phyloP scores from a whole-genome alignment of 495 filamentous ascomycete species.

The Physcia stellaris region DNA sequence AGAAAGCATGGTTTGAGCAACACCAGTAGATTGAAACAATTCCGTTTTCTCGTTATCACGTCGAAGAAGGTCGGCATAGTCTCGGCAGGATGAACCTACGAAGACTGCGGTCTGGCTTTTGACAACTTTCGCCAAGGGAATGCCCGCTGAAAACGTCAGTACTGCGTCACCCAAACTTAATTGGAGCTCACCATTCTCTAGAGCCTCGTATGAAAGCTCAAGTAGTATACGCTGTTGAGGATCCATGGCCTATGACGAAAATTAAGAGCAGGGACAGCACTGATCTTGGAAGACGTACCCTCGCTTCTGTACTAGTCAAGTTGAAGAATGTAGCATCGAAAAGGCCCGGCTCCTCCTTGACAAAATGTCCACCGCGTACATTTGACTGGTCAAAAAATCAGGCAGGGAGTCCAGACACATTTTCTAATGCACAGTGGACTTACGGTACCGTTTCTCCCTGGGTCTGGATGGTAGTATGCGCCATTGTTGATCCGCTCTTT shows the following conservation, averaged over 20 bases:
- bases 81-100: slow-evolving; percentile 21
- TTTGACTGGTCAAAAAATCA: no score
- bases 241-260: no score
- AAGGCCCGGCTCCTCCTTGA: slow-evolving; percentile 24
- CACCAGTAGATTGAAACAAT: no score
- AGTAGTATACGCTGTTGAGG: slow-evolving; percentile 30
- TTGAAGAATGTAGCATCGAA: slow-evolving; percentile 41
- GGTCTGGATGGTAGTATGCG: slow-evolving; percentile 12
- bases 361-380: slow-evolving; percentile 25
- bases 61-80: no score
- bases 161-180: no score
- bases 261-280: no score
- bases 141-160: no score
- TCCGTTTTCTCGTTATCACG: no score
- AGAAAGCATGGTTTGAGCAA: slow-evolving; percentile 13
- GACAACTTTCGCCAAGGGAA: slow-evolving; percentile 26
- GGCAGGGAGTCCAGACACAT: no score
- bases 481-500: slow-evolving; percentile 6
- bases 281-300: no score
- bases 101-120: slow-evolving; percentile 31
- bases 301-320: slow-evolving; percentile 37
- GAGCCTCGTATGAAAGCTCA: slow-evolving; percentile 37
- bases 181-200: slow-evolving; percentile 32
- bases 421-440: no score
- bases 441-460: no score